Base-by-base conservation (phyloP, 805 yeast species). In the Hanseniaspora thailandica region DNA sequence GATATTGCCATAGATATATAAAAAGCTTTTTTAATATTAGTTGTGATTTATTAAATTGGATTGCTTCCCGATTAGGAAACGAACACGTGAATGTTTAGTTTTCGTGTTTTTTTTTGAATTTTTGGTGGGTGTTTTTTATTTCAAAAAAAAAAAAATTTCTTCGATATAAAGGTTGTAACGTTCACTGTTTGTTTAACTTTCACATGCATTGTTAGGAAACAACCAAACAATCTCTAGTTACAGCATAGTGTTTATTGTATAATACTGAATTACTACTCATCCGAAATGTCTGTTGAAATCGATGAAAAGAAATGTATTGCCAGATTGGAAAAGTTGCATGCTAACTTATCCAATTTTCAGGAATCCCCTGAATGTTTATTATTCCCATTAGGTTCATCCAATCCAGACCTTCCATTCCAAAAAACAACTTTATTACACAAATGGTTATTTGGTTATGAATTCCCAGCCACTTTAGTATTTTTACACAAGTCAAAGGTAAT, bases 381-480 rank as follows among this genome's bases (percentile, higher is more conserved):
- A 56, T 77, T 86, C 45, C 78, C 86, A 13, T 82, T 84, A 45
- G 97, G 97, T 12, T 84, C 95, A 7, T 73, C 86, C 43, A 88
- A 86, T 63, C 93, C 85, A 56, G 90, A 84, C 58, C 84, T 87
- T 65, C 94, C 95, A 46, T 88, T 86, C 67, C 87, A 84, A 64
- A 86, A 86, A 68, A 82, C 95, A 12, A 81, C 95, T 0, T 82
- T 84, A 44, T 68, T 89, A 45, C 97, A 89, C 65, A 84, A 81
- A 50, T 90, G 97, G 97, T 71, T 90, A 52, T 70, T 90, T 47
- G 96, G 97, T 4, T 90, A 89, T 65, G 97, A 93, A 65, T 90
- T 90, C 63, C 94, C 95, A n/a, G 93, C 93, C 48, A 88, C 97
- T 1, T 80, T 81, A 30, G 68, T 90, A 51, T 78, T 75, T 48